phyloP scores from a whole-genome alignment of 2,329 filamentous ascomycete genomes.

The Penicillium sp. region DNA sequence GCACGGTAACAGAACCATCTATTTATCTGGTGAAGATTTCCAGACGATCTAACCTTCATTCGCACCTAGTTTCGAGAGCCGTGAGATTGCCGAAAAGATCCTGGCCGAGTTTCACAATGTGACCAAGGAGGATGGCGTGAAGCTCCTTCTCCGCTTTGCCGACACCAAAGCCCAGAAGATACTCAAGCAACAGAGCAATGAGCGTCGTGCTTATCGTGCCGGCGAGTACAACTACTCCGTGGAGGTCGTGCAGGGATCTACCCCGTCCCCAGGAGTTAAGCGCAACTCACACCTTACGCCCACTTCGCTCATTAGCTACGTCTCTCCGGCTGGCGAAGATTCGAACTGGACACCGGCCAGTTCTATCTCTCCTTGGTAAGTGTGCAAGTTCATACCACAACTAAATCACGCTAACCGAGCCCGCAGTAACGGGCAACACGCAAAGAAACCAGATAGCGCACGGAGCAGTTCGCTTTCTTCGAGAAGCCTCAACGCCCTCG shows the following conservation, averaged over 20 bases:
- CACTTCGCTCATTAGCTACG: conserved; percentile 42
- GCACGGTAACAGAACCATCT: conserved; percentile 62
- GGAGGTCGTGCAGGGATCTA: conserved; percentile 44
- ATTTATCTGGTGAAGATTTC: conserved; percentile 1
- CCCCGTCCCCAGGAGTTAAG: conserved; percentile 44
- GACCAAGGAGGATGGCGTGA: conserved; percentile 72
- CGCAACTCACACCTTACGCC: conserved; percentile 43
- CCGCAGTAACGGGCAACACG: conserved; percentile 36
- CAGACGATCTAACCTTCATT: conserved; percentile 14
- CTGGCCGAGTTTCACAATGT: conserved; percentile 81
- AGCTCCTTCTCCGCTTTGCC: conserved; percentile 91
- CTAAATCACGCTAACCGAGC: conserved; percentile 26
- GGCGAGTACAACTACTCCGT: conserved; percentile 77
- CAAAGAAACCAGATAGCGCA: conserved; percentile 38
- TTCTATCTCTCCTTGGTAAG: conserved; percentile 49
- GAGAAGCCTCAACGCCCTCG: conserved; percentile 37
- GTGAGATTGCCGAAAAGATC: conserved; percentile 84
- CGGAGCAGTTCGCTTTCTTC: conserved; percentile 40
- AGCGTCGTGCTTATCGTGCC: conserved; percentile 90
- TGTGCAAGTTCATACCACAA: conserved; percentile 9
- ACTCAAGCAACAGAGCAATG: conserved; percentile 91
- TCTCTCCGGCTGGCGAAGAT: conserved; percentile 42
- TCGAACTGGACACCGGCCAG: conserved; percentile 47
- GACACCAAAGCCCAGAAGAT: conserved; percentile 96
- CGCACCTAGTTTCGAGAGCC: conserved; percentile 79